Evolutionary conservation across 2,329 filamentous ascomycete species (phyloP).

Genomic region (Fonsecaea multimorphosa): DNA sequence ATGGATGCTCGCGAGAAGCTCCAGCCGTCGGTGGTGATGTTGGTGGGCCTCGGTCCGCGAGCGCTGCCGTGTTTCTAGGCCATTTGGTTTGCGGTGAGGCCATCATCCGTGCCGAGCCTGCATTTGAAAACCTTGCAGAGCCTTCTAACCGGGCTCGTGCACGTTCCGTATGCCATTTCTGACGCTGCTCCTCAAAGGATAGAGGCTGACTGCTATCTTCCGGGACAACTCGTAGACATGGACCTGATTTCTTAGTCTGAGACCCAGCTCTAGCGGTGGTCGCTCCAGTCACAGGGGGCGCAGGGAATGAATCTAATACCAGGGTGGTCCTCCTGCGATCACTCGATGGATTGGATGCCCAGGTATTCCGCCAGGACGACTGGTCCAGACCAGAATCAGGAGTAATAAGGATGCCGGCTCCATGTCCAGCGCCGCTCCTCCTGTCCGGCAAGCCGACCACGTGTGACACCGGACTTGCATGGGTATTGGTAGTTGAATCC

Average conservation of each 20-base stretch:
- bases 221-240: constrained; percentile 12
- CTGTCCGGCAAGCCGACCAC: constrained; percentile 46
- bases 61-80: not conserved
- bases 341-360: constrained; percentile 45
- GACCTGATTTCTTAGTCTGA: constrained; percentile 9
- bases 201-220: constrained; percentile 13
- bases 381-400: constrained; percentile 45
- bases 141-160: constrained; percentile 34
- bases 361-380: constrained; percentile 49
- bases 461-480: constrained; percentile 1
- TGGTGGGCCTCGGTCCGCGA: not conserved
- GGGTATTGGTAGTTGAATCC: constrained; percentile 38
- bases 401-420: constrained; percentile 49
- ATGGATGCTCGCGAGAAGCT: constrained; percentile 21
- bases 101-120: constrained; percentile 24
- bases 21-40: constrained; percentile 6
- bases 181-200: constrained; percentile 30
- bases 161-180: constrained; percentile 35
- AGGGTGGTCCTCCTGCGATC: constrained; percentile 47
- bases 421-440: constrained; percentile 51
- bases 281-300: constrained; percentile 24
- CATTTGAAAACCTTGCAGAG: constrained; percentile 32
- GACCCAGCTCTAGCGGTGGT: constrained; percentile 2
- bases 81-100: not conserved
- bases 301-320: constrained; percentile 40